phyloP scores from a whole-genome alignment of 2,329 filamentous ascomycete genomes.

The Fonsecaea monophora region DNA sequence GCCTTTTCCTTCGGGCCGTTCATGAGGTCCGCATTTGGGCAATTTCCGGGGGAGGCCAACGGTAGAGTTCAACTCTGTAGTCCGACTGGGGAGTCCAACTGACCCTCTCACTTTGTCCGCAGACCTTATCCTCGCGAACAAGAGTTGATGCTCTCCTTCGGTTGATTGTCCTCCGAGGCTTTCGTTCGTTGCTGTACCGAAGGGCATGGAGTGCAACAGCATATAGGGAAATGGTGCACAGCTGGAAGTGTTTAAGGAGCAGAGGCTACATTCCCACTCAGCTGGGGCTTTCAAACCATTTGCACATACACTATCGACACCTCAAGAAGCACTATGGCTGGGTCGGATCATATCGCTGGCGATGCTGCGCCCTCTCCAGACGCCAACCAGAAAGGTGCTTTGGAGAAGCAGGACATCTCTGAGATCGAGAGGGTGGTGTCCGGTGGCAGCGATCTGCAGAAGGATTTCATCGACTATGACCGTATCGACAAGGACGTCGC shows the following conservation, averaged over 20 bases:
- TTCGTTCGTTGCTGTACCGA: conserved; percentile 7
- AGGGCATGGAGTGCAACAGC: not conserved
- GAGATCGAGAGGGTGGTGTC: conserved; percentile 60
- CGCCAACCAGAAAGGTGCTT: not conserved
- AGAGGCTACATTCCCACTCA: not conserved
- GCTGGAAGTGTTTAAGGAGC: not conserved
- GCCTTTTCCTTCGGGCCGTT: not conserved
- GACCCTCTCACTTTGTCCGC: not conserved
- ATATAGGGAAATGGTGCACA: conserved; percentile 1
- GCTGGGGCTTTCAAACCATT: not conserved
- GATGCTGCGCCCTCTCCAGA: conserved; percentile 14
- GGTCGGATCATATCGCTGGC: conserved; percentile 9
- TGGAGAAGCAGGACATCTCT: conserved; percentile 45
- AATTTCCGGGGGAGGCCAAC: not conserved
- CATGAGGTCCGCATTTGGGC: not conserved
- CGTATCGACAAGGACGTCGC: conserved; percentile 74
- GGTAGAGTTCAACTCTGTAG: conserved; percentile 1
- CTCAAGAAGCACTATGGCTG: conserved; percentile 7
- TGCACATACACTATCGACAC: not conserved
- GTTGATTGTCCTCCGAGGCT: conserved; percentile 1
- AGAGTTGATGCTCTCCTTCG: conserved; percentile 3
- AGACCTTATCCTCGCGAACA: too few species aligned
- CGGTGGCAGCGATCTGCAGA: conserved; percentile 53
- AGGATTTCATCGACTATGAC: conserved; percentile 63
- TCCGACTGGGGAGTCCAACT: not conserved